Evolutionary conservation across 1,139 yeast species (phyloP).

Genomic region (Lodderomyces pseudojiufengensis): DNA sequence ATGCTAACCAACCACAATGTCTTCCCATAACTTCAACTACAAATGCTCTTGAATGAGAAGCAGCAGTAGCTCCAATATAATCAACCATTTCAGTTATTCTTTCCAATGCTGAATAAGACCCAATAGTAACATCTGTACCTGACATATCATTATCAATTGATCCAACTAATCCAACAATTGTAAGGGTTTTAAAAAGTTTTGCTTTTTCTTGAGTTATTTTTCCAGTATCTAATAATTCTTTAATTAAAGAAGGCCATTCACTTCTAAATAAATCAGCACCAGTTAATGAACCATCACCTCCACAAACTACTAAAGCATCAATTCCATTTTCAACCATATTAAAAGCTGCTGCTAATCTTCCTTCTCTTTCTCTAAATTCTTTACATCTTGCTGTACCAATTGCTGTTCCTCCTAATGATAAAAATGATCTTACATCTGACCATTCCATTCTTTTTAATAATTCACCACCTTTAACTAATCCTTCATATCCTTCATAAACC

Average conservation of each 20-base stretch:
- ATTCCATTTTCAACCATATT: conserved; percentile 86
- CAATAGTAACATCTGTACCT: conserved; percentile 92
- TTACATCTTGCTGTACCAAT: conserved; percentile 95
- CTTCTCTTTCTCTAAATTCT: conserved; percentile 79
- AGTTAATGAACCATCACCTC: conserved; percentile 97
- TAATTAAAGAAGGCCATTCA: conserved; percentile 87
- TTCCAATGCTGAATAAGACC: conserved; percentile 90
- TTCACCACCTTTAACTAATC: conserved; percentile 82
- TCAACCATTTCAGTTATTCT: conserved; percentile 93
- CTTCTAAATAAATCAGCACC: conserved; percentile 93
- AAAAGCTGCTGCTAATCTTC: conserved; percentile 78
- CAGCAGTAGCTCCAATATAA: conserved; percentile 94
- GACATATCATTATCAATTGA: conserved; percentile 98
- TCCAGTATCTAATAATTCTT: conserved; percentile 58
- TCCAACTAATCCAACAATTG: conserved; percentile 93
- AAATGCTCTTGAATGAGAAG: conserved; percentile 95
- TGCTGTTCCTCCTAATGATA: conserved; percentile 88
- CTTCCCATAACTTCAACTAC: conserved; percentile 99
- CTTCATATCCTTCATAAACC: conserved; percentile 92
- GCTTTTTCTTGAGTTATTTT: conserved; percentile 56
- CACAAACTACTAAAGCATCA: conserved; percentile 95
- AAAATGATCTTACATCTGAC: conserved; percentile 92
- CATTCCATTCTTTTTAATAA: conserved; percentile 75
- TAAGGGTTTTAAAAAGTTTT: conserved; percentile 63
- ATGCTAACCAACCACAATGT: conserved; percentile 98